Evolutionary conservation across 768 basidiomycete genomes (phyloP).

Genomic region (Trametes meyenii): DNA sequence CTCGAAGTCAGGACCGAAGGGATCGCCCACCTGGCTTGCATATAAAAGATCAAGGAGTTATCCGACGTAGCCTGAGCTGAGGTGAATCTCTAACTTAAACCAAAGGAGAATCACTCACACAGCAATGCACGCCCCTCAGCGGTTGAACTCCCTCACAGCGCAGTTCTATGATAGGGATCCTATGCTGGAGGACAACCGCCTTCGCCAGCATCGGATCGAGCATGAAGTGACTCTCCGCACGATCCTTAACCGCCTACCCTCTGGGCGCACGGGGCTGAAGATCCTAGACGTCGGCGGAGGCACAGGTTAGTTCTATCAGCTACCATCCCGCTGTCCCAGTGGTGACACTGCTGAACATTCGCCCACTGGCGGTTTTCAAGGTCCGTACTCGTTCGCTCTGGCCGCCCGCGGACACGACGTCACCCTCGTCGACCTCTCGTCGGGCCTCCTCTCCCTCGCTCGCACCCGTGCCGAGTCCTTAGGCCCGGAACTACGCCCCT

Average conservation of each 20-base stretch:
- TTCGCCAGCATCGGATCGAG: slow-evolving; percentile 23
- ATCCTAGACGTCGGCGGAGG: slow-evolving; percentile 27
- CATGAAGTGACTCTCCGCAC: slow-evolving; percentile 18
- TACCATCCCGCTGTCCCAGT: no score
- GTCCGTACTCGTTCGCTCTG: slow-evolving; percentile 25
- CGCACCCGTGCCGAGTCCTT: slow-evolving; percentile 3
- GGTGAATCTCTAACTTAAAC: no score
- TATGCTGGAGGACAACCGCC: slow-evolving; percentile 19
- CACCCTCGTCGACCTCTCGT: slow-evolving; percentile 25
- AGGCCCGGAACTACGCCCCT: neutral
- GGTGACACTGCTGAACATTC: neutral
- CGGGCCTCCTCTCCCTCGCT: slow-evolving; percentile 23
- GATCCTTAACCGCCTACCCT: slow-evolving; percentile 12
- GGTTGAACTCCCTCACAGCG: slow-evolving; percentile 11
- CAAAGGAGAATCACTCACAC: neutral
- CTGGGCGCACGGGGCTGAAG: slow-evolving; percentile 5
- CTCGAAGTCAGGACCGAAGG: no score
- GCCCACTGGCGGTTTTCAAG: neutral
- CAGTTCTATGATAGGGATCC: slow-evolving; percentile 16
- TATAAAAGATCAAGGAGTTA: no score
- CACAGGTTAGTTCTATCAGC: slow-evolving; percentile 12
- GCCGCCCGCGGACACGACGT: slow-evolving; percentile 19
- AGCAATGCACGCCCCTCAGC: neutral
- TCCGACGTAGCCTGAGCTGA: no score
- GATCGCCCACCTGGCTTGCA: no score